Conservation (phyloP, 1,284 basidiomycete species). For the Ganoderma resinaceum region DNA sequence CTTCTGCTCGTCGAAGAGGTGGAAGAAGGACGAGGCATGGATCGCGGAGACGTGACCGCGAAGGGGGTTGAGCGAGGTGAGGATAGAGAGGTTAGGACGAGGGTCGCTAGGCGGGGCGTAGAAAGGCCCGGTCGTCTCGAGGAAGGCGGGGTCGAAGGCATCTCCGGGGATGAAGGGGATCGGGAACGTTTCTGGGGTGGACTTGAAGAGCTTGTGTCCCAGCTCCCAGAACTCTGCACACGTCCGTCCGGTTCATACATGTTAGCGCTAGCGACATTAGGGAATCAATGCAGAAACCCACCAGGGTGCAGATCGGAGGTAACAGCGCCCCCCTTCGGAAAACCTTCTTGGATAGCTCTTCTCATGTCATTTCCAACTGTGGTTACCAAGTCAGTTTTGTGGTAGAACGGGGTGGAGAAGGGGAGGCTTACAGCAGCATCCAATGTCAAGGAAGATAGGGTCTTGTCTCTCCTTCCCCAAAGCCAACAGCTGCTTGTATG, state of each 20-base stretch:
- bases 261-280: slow-evolving; percentile 33
- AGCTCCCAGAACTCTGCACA: slow-evolving; percentile 43
- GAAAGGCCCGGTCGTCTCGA: slow-evolving; percentile 41
- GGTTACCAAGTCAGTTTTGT: neutral
- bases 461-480: slow-evolving; percentile 46
- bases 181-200: slow-evolving; percentile 48
- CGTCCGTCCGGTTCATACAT: slow-evolving; percentile 27
- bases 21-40: slow-evolving; percentile 57
- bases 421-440: slow-evolving; percentile 54
- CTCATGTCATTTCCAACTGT: slow-evolving; percentile 54
- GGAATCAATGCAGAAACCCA: slow-evolving; percentile 35
- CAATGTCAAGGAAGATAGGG: slow-evolving; percentile 57
- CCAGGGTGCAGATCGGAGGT: slow-evolving; percentile 45
- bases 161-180: slow-evolving; percentile 56
- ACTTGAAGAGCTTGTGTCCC: slow-evolving; percentile 43
- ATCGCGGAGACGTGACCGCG: slow-evolving; percentile 54
- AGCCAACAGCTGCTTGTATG: slow-evolving; percentile 50
- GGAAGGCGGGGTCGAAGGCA: slow-evolving; percentile 46
- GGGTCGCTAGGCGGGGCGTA: slow-evolving; percentile 33
- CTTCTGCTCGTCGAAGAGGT: slow-evolving; percentile 54
- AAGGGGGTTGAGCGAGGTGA: slow-evolving; percentile 52
- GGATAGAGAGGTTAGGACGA: slow-evolving; percentile 39
- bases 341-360: slow-evolving; percentile 50
- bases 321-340: slow-evolving; percentile 42
- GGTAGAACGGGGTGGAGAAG: neutral